These are phyloP conservation scores for Zymoseptoria ardabiliae DNA, from an alignment of 2,329 filamentous ascomycete species.

Conservation along the genomic window DNA sequence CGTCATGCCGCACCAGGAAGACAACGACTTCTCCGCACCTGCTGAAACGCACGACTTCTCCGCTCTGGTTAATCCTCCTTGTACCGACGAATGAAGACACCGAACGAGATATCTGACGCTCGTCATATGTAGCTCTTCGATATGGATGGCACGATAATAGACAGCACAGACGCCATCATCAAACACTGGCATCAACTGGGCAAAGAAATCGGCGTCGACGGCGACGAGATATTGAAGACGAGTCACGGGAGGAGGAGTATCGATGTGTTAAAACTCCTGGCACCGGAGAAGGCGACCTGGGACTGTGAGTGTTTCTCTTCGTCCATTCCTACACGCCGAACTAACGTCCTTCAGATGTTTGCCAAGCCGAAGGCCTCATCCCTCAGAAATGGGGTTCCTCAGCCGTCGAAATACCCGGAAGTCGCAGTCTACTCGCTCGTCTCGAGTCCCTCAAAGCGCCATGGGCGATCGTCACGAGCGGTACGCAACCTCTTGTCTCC, in stretches of 20 bases:
- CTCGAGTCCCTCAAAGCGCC: slow-evolving; percentile 44
- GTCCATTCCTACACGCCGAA: background rate
- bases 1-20: slow-evolving; percentile 20
- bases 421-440: slow-evolving; percentile 44
- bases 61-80: slow-evolving; percentile 32
- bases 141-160: slow-evolving; percentile 78
- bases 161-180: slow-evolving; percentile 67
- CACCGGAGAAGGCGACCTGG: slow-evolving; percentile 82
- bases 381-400: slow-evolving; percentile 69
- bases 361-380: slow-evolving; percentile 67
- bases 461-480: slow-evolving; percentile 71
- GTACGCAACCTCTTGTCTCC: slow-evolving; percentile 41
- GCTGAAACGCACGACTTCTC: slow-evolving; percentile 34
- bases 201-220: slow-evolving; percentile 73
- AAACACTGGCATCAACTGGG: slow-evolving; percentile 76
- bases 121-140: slow-evolving; percentile 49
- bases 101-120: background rate
- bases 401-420: slow-evolving; percentile 79
- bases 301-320: slow-evolving; percentile 47
- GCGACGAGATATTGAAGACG: slow-evolving; percentile 72
- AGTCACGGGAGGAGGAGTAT: slow-evolving; percentile 88
- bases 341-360: slow-evolving; percentile 55
- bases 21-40: slow-evolving; percentile 36
- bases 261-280: slow-evolving; percentile 71
- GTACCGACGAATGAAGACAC: background rate